These are phyloP conservation scores for Erythrophleum fordii DNA, from an alignment of 306 rosid genomes.

Conservation along the genomic window DNA sequence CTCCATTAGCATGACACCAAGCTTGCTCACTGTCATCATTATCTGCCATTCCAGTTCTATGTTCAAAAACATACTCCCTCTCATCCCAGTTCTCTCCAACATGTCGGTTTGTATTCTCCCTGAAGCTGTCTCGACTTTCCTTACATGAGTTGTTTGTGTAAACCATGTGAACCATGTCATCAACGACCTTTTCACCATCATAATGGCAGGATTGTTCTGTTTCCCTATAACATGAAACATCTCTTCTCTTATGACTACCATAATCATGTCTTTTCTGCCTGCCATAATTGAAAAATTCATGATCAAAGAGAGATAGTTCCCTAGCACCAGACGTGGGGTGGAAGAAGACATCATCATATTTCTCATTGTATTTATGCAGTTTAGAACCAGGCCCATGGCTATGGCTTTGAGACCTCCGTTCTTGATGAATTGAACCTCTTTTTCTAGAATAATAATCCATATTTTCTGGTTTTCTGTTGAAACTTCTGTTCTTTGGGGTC, in stretches of 20 bases:
- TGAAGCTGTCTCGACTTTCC: conserved; percentile 41
- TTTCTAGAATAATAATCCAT: conserved; percentile 46
- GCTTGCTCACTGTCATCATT: conserved; percentile 42
- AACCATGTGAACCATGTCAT: conserved; percentile 21
- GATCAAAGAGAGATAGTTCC: conserved; percentile 41
- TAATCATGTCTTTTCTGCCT: conserved; percentile 43
- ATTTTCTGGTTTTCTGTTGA: conserved; percentile 43
- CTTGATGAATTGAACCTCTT: conserved; percentile 43
- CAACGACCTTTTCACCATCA: conserved; percentile 47
- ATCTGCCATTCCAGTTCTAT: conserved; percentile 29
- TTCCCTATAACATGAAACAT: conserved; percentile 47
- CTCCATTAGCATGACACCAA: conserved; percentile 42
- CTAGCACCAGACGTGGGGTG: conserved; percentile 40
- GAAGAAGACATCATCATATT: conserved; percentile 40
- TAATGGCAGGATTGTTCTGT: conserved; percentile 42
- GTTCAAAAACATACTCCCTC: conserved; percentile 43
- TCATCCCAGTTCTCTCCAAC: conserved; percentile 38
- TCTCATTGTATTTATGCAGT: conserved; percentile 23
- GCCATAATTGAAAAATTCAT: conserved; percentile 38
- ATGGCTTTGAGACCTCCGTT: conserved; percentile 40
- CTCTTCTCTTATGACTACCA: conserved; percentile 39
- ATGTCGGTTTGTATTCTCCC: conserved; percentile 39
- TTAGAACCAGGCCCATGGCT: conserved; percentile 35
- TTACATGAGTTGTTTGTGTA: conserved; percentile 31
- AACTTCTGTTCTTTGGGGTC: conserved; percentile 38